These are phyloP conservation scores for Paxillus rubicundulus DNA, from an alignment of 768 basidiomycete species.

Conservation along the genomic window DNA sequence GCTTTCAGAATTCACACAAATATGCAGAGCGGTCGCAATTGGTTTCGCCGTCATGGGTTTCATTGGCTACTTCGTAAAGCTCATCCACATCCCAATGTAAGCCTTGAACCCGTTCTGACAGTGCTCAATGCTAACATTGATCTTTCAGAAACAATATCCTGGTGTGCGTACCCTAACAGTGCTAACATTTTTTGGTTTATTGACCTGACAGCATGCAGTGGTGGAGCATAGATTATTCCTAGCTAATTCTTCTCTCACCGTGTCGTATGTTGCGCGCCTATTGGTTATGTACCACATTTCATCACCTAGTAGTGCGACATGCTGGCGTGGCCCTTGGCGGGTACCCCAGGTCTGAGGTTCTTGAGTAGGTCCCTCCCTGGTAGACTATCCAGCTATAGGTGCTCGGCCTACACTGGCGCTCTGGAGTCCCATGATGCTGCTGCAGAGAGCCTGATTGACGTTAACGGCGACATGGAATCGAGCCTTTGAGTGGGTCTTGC, in stretches of 20 bases:
- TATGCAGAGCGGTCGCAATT: constrained; percentile 94
- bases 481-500: constrained; percentile 21
- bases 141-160: constrained; percentile 87
- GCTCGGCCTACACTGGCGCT: constrained; percentile 8
- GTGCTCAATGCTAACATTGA: constrained; percentile 12
- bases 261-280: constrained; percentile 4
- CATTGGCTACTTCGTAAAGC: constrained; percentile 98
- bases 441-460: not conserved
- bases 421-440: constrained; percentile 3
- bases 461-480: constrained; percentile 4
- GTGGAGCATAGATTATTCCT: constrained; percentile 60
- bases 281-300: not conserved
- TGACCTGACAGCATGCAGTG: constrained; percentile 42
- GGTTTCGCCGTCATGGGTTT: constrained; percentile 99
- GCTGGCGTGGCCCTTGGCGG: not conserved
- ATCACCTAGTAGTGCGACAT: not conserved
- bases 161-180: constrained; percentile 64
- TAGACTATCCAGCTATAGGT: not conserved
- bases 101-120: constrained; percentile 33
- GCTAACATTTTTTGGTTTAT: constrained; percentile 18
- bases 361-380: constrained; percentile 1
- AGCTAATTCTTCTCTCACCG: constrained; percentile 4
- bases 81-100: constrained; percentile 97
- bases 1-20: constrained; percentile 82
- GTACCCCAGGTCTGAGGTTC: not conserved